phyloP scores from a whole-genome alignment of 768 basidiomycete genomes.

The Lactarius evosmus region DNA sequence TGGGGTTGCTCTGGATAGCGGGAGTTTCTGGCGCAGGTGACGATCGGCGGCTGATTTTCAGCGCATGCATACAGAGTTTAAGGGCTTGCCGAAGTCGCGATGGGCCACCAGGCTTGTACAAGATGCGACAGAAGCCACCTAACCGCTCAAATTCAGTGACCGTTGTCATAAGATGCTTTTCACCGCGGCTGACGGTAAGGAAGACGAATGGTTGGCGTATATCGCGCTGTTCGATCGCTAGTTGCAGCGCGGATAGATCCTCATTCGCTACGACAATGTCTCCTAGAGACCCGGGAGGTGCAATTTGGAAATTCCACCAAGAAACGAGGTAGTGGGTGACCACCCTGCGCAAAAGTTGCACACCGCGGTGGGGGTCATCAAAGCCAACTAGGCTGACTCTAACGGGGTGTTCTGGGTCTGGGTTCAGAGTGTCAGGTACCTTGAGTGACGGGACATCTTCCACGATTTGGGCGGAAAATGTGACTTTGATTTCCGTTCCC shows the following conservation, averaged over 20 bases:
- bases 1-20: slow-evolving; percentile 6
- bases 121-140: slow-evolving; percentile 84
- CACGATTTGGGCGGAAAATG: slow-evolving; percentile 66
- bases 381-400: slow-evolving; percentile 72
- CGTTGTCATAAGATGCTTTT: slow-evolving; percentile 55
- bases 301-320: slow-evolving; percentile 72
- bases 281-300: slow-evolving; percentile 45
- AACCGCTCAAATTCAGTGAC: slow-evolving; percentile 70
- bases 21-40: slow-evolving; percentile 31
- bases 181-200: slow-evolving; percentile 67
- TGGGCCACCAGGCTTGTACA: slow-evolving; percentile 90
- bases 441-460: slow-evolving; percentile 34
- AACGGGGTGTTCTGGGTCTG: slow-evolving; percentile 30
- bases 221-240: slow-evolving; percentile 56
- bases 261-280: slow-evolving; percentile 84
- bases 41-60: slow-evolving; percentile 44
- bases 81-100: slow-evolving; percentile 63
- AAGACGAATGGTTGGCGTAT: slow-evolving; percentile 67
- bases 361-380: slow-evolving; percentile 58
- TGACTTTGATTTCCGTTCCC: slow-evolving; percentile 89
- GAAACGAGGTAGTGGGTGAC: slow-evolving; percentile 60
- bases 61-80: slow-evolving; percentile 56
- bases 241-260: slow-evolving; percentile 54
- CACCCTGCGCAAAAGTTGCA: slow-evolving; percentile 60
- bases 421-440: slow-evolving; percentile 31